Conservation (phyloP, 2,329 filamentous ascomycete genomes). For the Alternaria sp. region DNA sequence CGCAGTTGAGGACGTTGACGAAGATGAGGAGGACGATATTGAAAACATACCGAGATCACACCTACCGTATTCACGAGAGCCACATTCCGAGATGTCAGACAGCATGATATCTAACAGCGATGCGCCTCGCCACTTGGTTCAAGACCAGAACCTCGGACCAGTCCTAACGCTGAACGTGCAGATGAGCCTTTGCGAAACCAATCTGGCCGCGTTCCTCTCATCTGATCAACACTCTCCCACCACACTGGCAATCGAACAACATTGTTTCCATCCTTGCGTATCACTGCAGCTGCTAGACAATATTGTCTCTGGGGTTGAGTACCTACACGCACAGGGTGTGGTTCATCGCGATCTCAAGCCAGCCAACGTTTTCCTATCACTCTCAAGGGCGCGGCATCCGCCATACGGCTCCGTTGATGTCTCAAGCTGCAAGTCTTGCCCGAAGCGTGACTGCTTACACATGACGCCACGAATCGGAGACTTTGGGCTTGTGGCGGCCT, state of each 20-base stretch:
- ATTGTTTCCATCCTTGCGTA: slow-evolving; percentile 69
- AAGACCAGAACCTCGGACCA: slow-evolving; percentile 34
- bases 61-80: slow-evolving; percentile 32
- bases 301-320: slow-evolving; percentile 70
- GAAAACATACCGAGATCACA: slow-evolving; percentile 56
- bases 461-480: slow-evolving; percentile 71
- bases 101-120: slow-evolving; percentile 53
- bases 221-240: slow-evolving; percentile 24
- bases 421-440: slow-evolving; percentile 58
- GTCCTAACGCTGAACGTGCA: slow-evolving; percentile 69
- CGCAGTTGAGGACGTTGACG: slow-evolving; percentile 44
- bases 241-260: slow-evolving; percentile 49
- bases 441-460: slow-evolving; percentile 49
- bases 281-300: slow-evolving; percentile 66
- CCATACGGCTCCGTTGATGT: slow-evolving; percentile 59
- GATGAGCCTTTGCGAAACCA: slow-evolving; percentile 71
- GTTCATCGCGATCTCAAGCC: slow-evolving; percentile 74
- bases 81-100: slow-evolving; percentile 33
- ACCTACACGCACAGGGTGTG: slow-evolving; percentile 68
- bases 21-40: slow-evolving; percentile 57
- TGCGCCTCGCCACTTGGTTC: slow-evolving; percentile 34
- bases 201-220: slow-evolving; percentile 66
- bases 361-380: slow-evolving; percentile 70
- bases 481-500: slow-evolving; percentile 70
- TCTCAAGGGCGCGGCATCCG: slow-evolving; percentile 47